Base-by-base conservation (phyloP, 2,329 filamentous ascomycete genomes). In the Ophiocordyceps robertsii region DNA sequence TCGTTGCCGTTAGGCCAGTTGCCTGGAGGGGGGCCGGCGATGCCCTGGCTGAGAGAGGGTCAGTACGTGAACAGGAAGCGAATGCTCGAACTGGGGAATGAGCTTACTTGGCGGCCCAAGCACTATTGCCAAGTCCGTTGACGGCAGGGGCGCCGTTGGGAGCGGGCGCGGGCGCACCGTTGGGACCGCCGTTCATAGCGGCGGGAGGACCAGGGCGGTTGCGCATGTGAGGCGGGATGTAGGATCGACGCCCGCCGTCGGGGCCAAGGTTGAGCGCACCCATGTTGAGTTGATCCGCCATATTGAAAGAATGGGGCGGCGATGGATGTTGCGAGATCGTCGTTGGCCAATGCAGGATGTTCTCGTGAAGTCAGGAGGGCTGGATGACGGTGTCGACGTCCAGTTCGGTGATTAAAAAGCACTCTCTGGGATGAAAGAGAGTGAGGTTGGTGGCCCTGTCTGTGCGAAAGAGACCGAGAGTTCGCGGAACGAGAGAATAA, bases 211-310 rank as follows among this genome's bases (percentile, higher is more conserved):
- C 53, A 41, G 44, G 41, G 24, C 54, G 75, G 55, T 67, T 69
- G 59, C 85, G 80, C 72, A 89, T 79, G 65, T 92, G 86, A 64
- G 85, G 85, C 51, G 85, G 85, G 52, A 92, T 88, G 72, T 92
- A 92, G 44, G 84, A 84, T 57, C 82, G 81, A 45, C 54, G 40
- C 47, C 57, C 62, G 43, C 56, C 61, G 29, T 63, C 61, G 45
- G 61, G 60, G 44, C 66, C 77, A 50, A 90, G 70, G 65, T 68
- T 81, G 57, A 90, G 71, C 60, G 79, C 77, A 61, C 73, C 75
- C 76, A 90, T 88, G 71, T 87, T 86, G 56, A 92, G 75, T 71
- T 89, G 81, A 58, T 86, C 82, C 63, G 83, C 83, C 83, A 88
- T 88, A 60, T 65, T 81, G 68, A 56, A 56, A 55, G 45, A 27